Base-by-base conservation (phyloP, 2,329 filamentous ascomycete species). In the Mycogone perniciosa region DNA sequence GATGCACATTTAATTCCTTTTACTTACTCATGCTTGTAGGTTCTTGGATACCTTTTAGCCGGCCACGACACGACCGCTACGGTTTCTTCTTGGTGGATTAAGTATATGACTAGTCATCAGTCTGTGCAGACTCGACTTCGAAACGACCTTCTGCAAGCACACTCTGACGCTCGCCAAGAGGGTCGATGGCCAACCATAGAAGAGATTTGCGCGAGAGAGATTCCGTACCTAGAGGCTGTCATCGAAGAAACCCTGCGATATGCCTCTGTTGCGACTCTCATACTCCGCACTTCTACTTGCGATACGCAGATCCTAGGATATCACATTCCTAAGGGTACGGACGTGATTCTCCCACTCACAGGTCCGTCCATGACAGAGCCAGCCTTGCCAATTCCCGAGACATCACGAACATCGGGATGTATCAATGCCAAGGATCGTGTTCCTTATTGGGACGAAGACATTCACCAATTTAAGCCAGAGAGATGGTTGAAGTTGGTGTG, bases 201-300 rank as follows among this genome's bases (percentile, higher is more conserved):
- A 1, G 69, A 71, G 53, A 62, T 71, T 10, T 55, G 56, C 0
- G 42, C 42, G 2, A 48, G 56, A 1, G 56, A 60, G 4, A 51
- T 69, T 1, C 65, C 66, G 1, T 71, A 68, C 53, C 58, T 72
- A 8, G 69, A 72, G 20, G 68, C 68, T 7, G 60, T 65, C 6
- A 56, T 71, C 31, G 66, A 70, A 51, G 69, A 73, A 53, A 59
- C 62, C 0, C 54, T 71, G 2, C 64, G 71, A 1, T 59, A 55
- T n/a, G 59, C 60, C 5, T 58, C 61, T 9, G 61, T 66, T 2
- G 58, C 60, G 5, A 59, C 64, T 1, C 53, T 67, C 3, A 58
- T 68, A 2, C 56, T 62, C 6, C 64, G 69, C 6, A 58, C 56
- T 4, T 55, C 68, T 1, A 56, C 56, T 26, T 54, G 56, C 37